A percentile compares a stretch with the other conserved stretches of the same genome.
Conservation (phyloP, 495 filamentous ascomycete genomes). For the Penicillium malachiteum region DNA sequence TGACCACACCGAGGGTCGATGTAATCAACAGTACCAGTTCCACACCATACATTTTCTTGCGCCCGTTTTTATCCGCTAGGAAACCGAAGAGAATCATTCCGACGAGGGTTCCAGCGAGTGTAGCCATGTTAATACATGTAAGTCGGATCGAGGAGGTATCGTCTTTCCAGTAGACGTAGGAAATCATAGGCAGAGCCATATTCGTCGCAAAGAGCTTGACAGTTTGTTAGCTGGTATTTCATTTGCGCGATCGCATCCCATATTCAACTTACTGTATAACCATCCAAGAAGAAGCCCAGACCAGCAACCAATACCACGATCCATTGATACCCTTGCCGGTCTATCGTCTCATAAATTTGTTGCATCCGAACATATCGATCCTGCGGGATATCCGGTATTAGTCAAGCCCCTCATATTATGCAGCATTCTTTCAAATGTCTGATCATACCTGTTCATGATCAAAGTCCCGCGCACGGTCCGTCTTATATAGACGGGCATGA, state of each 20-base stretch:
- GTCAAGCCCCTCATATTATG: background rate
- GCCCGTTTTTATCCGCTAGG: constrained; percentile 60
- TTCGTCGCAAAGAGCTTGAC: constrained; percentile 61
- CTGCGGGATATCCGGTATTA: constrained; percentile 17
- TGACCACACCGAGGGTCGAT: constrained; percentile 55
- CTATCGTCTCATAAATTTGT: constrained; percentile 51
- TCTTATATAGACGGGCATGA: constrained; percentile 44
- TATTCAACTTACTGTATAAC: constrained; percentile 56
- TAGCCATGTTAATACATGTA: constrained; percentile 59
- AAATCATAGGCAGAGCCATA: constrained; percentile 59
- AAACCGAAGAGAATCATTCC: constrained; percentile 64
- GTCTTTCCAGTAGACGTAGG: constrained; percentile 61
- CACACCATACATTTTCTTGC: constrained; percentile 62
- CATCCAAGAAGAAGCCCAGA: constrained; percentile 67
- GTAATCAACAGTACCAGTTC: constrained; percentile 60
- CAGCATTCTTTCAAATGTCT: too few relatives aligned
- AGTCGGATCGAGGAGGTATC: constrained; percentile 36
- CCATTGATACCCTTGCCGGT: constrained; percentile 48
- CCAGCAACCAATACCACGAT: constrained; percentile 58
- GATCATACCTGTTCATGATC: constrained; percentile 50
- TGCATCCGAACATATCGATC: constrained; percentile 49
- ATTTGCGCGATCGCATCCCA: background rate
- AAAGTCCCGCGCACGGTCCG: constrained; percentile 49
- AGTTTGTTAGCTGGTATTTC: background rate
- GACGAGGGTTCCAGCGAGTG: constrained; percentile 55